Evolutionary conservation across 2,329 filamentous ascomycete genomes (phyloP), one percentile per base, ranked within the genome.

Genomic region (Colletotrichum coccodes): DNA sequence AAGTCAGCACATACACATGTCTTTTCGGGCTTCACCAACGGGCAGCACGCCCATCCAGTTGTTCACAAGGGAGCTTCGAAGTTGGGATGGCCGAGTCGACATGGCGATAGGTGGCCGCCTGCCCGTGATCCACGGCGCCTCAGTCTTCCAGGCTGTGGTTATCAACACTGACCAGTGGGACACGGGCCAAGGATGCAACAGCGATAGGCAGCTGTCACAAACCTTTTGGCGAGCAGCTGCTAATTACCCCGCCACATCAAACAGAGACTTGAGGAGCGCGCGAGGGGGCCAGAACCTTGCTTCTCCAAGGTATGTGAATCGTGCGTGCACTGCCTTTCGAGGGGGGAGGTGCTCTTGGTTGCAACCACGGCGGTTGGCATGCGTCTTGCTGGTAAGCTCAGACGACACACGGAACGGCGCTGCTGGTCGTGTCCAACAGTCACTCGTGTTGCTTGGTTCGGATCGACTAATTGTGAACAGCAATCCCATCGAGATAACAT

Each of bases 201-300:
- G 21, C 21, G 26, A 54, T 8, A 62, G 38, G 21, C 44, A 47
- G 34, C 52, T 28, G 36, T 50, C 36, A 46, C 36, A 40, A 38
- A 38, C 62, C 38, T n/a, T 26, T 21, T 38, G 38, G 21, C 26
- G 23, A 38, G 53, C 36, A 65, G 46, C 30, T 60, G 26, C 49
- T 52, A n/a, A n/a, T 64, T 64, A 64, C 64, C 64, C 60, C 60
- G 64, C 64, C 42, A 38, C 23, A 49, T 52, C 49, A 52, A 52
- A 52, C 49, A 34, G 30, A 4, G 34, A 14, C 14, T 23, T 26
- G n/a, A 28, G 36, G n/a, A 28, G 62, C n/a, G n/a, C n/a, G 42
- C 26, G 52, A 49, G 36, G 16, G 34, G 16, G 11, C 8, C 9
- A 40, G 50, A 44, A 40, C 32, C 60, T 60, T 46, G 46, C 46